Evolutionary conservation across 2,329 filamentous ascomycete species (phyloP).

Genomic region (Phialophora verrucosa): DNA sequence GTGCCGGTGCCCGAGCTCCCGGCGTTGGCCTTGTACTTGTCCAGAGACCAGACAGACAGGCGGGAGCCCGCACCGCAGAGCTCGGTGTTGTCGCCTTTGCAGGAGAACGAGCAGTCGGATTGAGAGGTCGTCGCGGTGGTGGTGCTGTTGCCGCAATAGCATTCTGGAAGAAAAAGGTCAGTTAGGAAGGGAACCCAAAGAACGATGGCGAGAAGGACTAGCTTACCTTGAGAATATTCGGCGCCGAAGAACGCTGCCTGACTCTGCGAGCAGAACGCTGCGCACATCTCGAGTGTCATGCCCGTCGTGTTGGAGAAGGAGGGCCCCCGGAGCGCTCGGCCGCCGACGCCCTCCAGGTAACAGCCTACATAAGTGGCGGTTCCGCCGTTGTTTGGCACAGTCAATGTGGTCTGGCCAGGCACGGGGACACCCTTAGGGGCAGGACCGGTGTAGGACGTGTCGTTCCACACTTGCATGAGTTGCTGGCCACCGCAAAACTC

Average conservation of each 20-base stretch:
- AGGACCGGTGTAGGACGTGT: conserved; percentile 30
- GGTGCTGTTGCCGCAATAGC: conserved; percentile 44
- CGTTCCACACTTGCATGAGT: conserved; percentile 34
- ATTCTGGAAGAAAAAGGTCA: conserved; percentile 43
- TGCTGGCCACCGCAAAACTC: conserved; percentile 33
- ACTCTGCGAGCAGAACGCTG: conserved; percentile 33
- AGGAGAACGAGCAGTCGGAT: conserved; percentile 34
- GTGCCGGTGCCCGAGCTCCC: conserved; percentile 12
- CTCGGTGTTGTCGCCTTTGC: conserved; percentile 40
- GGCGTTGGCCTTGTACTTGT: conserved; percentile 1
- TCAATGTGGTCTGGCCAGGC: conserved; percentile 20
- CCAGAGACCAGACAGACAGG: conserved; percentile 40
- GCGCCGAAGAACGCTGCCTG: conserved; percentile 47
- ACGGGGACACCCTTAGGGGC: conserved; percentile 27
- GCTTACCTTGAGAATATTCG: conserved; percentile 45
- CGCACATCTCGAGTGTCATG: conserved; percentile 52
- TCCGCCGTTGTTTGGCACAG: conserved; percentile 19
- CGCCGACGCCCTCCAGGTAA: conserved; percentile 47
- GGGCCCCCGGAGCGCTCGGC: conserved; percentile 34
- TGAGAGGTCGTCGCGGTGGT: conserved; percentile 30
- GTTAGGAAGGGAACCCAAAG: background rate
- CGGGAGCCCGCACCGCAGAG: conserved; percentile 41
- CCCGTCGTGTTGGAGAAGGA: conserved; percentile 56
- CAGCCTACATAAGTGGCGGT: conserved; percentile 47
- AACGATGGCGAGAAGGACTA: background rate